Evolutionary conservation across 306 rosid genomes (phyloP).

Genomic region (Glycine latifolia): DNA sequence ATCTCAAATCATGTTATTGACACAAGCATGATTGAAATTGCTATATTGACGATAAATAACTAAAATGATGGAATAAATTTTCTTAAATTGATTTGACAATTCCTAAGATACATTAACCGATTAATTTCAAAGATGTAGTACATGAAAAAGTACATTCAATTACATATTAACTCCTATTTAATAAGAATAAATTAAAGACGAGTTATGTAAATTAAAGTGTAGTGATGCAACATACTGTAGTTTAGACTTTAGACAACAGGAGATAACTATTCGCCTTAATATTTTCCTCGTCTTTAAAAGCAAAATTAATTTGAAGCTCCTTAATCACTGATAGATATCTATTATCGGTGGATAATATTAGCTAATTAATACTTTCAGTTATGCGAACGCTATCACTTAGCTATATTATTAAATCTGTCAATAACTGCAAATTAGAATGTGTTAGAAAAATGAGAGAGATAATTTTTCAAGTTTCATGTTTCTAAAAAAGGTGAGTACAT

Average conservation of each 20-base stretch:
- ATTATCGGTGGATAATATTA: constrained; percentile 17
- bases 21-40: neutral
- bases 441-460: neutral
- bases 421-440: constrained; percentile 9
- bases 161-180: constrained; percentile 1
- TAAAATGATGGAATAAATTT: neutral
- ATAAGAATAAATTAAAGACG: neutral
- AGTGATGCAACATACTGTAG: neutral
- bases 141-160: constrained; percentile 12
- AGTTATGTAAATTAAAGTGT: neutral
- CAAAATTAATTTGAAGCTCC: constrained; percentile 12
- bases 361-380: constrained; percentile 32
- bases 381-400: constrained; percentile 34
- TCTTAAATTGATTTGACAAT: neutral
- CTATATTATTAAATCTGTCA: constrained; percentile 8
- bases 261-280: neutral
- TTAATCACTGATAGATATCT: neutral
- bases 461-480: neutral
- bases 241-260: constrained; percentile 10
- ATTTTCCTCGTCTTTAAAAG: neutral
- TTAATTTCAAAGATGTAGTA: constrained; percentile 1
- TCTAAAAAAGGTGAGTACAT: neutral
- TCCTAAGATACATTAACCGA: neutral
- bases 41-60: neutral
- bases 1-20: too few species aligned